These are phyloP conservation scores for Ustilago trichophora DNA, from an alignment of 1,284 basidiomycete genomes.

Conservation along the genomic window DNA sequence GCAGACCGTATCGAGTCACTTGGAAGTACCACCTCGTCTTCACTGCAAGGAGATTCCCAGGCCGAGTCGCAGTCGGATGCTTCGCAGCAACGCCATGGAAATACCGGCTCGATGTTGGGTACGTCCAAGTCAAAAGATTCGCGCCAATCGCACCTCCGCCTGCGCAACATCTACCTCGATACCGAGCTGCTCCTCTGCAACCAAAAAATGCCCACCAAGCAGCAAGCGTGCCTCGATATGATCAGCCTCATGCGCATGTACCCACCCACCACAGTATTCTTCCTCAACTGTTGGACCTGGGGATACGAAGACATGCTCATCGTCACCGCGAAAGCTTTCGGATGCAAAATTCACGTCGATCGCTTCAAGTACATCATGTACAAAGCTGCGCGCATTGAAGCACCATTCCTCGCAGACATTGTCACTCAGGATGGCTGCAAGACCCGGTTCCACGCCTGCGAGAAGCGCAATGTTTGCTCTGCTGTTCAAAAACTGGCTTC, in stretches of 20 bases:
- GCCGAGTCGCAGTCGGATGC: no score
- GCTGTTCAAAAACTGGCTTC: slow-evolving; percentile 16
- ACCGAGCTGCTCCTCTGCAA: slow-evolving; percentile 72
- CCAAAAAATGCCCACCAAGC: slow-evolving; percentile 33
- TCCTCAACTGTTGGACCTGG: slow-evolving; percentile 91
- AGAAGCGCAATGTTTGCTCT: slow-evolving; percentile 78
- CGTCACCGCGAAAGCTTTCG: slow-evolving; percentile 44
- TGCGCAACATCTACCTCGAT: slow-evolving; percentile 87
- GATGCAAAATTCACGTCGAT: slow-evolving; percentile 81
- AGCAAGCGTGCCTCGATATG: slow-evolving; percentile 71
- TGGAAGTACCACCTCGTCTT: slow-evolving; percentile 11
- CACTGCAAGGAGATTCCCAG: no score
- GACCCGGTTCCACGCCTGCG: slow-evolving; percentile 90
- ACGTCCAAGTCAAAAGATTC: no score
- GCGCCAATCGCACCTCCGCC: slow-evolving; percentile 48
- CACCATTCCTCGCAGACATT: slow-evolving; percentile 75
- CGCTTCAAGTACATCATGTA: slow-evolving; percentile 82
- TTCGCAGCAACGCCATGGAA: no score
- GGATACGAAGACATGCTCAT: slow-evolving; percentile 70
- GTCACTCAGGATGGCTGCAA: slow-evolving; percentile 73
- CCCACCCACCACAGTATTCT: slow-evolving; percentile 78
- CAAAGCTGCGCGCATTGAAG: slow-evolving; percentile 69
- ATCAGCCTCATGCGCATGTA: slow-evolving; percentile 70
- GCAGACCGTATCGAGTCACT: slow-evolving; percentile 29
- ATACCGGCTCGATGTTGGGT: no score